Evolutionary conservation across 2,329 filamentous ascomycete species (phyloP).

Genomic region (Colletotrichum truncatum): DNA sequence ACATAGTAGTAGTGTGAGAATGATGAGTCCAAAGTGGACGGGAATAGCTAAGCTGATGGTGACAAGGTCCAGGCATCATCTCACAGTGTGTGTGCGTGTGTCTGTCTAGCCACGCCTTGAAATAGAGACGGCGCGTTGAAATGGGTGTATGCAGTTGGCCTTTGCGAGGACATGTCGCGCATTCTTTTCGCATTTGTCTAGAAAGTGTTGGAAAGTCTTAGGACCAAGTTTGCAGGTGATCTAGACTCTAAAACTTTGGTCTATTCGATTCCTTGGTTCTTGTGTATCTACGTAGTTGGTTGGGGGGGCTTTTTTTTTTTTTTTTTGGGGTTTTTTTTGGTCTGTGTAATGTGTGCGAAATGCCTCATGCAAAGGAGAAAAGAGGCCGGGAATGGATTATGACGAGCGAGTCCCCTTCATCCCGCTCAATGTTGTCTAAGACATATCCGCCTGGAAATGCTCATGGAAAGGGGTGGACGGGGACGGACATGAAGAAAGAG

Average conservation of each 20-base stretch:
- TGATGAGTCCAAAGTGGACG: neutral
- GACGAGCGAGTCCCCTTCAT: neutral
- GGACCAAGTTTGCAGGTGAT: neutral
- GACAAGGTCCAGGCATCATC: neutral
- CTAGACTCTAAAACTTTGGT: neutral
- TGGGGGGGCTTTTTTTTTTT: no score
- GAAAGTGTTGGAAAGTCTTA: neutral
- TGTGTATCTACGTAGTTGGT: neutral
- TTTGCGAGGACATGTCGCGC: slow-evolving; percentile 2
- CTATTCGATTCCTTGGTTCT: neutral
- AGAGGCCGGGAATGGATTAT: neutral
- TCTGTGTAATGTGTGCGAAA: neutral
- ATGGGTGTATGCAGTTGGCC: neutral
- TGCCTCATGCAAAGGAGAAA: neutral
- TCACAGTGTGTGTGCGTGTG: neutral
- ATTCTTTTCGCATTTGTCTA: neutral
- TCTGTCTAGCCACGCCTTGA: neutral
- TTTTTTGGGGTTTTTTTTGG: no score
- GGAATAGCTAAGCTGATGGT: neutral
- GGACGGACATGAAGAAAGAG: neutral
- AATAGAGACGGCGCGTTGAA: neutral
- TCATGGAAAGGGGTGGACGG: neutral
- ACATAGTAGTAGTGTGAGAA: neutral
- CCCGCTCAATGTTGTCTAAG: neutral
- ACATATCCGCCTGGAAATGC: neutral